Percentiles rank a stretch among this genome's conserved stretches.
Conservation (phyloP, 2,329 filamentous ascomycete genomes). For the Aspergillus piperis region DNA sequence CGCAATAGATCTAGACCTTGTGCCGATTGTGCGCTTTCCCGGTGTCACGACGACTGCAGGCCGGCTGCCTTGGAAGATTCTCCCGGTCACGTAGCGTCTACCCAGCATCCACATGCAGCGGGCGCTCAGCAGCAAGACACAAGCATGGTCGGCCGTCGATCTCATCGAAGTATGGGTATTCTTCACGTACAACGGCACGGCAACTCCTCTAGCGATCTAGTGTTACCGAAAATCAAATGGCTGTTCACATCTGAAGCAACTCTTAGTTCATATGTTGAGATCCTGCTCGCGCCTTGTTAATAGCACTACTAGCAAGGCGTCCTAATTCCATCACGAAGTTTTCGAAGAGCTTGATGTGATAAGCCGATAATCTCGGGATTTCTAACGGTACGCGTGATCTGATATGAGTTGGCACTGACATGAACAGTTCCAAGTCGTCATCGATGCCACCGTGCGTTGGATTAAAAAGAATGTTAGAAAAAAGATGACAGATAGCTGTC, state of each 20-base stretch:
- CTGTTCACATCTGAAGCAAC: not conserved
- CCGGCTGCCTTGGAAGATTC: too few species aligned
- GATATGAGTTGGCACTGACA: not conserved
- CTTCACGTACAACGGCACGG: too few species aligned
- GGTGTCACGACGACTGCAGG: too few species aligned
- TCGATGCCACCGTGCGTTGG: constrained; percentile 4
- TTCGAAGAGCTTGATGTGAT: constrained; percentile 11
- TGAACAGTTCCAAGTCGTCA: constrained; percentile 9
- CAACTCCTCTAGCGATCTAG: not conserved
- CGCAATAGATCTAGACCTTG: too few species aligned
- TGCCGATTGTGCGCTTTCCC: too few species aligned
- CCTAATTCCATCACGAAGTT: constrained; percentile 12
- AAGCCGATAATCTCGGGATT: not conserved
- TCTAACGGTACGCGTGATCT: constrained; percentile 1
- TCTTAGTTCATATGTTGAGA: not conserved
- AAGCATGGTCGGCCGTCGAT: too few species aligned
- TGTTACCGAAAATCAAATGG: not conserved
- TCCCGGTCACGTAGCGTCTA: too few species aligned
- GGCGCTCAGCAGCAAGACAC: too few species aligned
- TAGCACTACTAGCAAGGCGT: constrained; percentile 8
- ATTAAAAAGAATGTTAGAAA: constrained; percentile 15
- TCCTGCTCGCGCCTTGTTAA: constrained; percentile 2
- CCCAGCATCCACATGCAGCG: not conserved
- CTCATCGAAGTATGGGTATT: too few species aligned
- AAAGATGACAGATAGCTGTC: constrained; percentile 10